phyloP scores from a whole-genome alignment of 2,329 filamentous ascomycete genomes.

The Ophiostoma angusticollis region DNA sequence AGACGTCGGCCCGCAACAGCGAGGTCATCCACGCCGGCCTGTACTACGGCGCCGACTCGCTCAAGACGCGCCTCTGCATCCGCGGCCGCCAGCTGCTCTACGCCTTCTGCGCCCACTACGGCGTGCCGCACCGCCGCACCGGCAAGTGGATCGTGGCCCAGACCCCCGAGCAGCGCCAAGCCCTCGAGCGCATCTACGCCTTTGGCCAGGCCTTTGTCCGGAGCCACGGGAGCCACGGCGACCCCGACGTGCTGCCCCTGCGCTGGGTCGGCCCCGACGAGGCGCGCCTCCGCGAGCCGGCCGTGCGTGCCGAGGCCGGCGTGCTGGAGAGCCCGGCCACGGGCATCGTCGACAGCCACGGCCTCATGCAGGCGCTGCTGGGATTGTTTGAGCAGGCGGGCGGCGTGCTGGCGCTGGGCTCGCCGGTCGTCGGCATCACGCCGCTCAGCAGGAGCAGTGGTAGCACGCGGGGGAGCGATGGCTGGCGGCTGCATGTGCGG shows the following conservation, averaged over 20 bases:
- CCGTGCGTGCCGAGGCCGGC: conserved; percentile 57
- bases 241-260: conserved; percentile 40
- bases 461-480: conserved; percentile 32
- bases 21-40: conserved; percentile 95
- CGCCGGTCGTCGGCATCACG: conserved; percentile 48
- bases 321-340: conserved; percentile 77
- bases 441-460: too few relatives aligned
- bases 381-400: conserved; percentile 66
- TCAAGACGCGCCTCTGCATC: conserved; percentile 79
- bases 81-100: conserved; percentile 68
- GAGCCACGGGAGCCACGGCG: conserved; percentile 17
- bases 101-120: conserved; percentile 53
- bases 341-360: conserved; percentile 82
- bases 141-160: conserved; percentile 97
- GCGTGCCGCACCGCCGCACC: conserved; percentile 58
- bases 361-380: conserved; percentile 67
- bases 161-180: conserved; percentile 53
- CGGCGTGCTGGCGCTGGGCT: conserved; percentile 59
- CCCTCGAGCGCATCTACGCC: conserved; percentile 38
- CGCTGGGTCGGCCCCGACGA: conserved; percentile 54
- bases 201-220: conserved; percentile 28
- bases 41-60: conserved; percentile 64
- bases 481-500: conserved; percentile 55
- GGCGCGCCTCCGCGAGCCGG: conserved; percentile 54
- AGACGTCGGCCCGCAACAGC: conserved; percentile 82